Evolutionary conservation across 2,329 filamentous ascomycete species (phyloP), one percentile per base, ranked within the genome.

Genomic region (Cladosporium sp.): DNA sequence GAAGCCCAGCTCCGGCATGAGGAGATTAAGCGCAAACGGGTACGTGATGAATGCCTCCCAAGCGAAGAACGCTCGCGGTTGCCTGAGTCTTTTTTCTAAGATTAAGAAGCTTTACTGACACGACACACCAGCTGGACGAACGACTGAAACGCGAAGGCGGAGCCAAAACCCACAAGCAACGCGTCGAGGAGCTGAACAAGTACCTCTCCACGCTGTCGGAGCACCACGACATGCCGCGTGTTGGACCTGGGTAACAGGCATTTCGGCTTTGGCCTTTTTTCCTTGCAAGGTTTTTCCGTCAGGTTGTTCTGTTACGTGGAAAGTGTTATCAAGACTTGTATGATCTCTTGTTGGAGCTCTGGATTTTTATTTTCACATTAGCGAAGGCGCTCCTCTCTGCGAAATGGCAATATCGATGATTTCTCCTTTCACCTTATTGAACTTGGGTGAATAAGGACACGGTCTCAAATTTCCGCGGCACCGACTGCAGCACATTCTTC

Each of bases 161-260:
- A 7, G 82, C 92, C 59, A 97, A 96, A 77, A 95, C 91, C 24
- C 93, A 99, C 70, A 97, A 97, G 68, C 88, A 99, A 74, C 84
- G 89, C 9, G 92, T 99, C 38, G 91, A 97, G 69, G 90, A 96
- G 68, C 74, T 97, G 61, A 99, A 99, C 68, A 89, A 88, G 56
- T 96, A 97, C 68, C 74, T 99, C 30, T 93, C 89, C 58, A 87
- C 85, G 58, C 72, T 99, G 64, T 96, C 89, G 71, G 93, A 99
- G 72, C 93, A 99, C 73, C 92, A 99, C 70, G 93, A 99, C 68
- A 99, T 99, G 91, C 78, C 78, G 7, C 73, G 76, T 58, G 80
- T 80, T 52, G 78, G 78, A 53, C 78, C 78, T 57, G 78, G 78
- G 56, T 80, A 80, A 79, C 38, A 38, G 34, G 12, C 9, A 2